Conservation (phyloP, 495 filamentous ascomycete genomes). For the Penicillium fimorum region DNA sequence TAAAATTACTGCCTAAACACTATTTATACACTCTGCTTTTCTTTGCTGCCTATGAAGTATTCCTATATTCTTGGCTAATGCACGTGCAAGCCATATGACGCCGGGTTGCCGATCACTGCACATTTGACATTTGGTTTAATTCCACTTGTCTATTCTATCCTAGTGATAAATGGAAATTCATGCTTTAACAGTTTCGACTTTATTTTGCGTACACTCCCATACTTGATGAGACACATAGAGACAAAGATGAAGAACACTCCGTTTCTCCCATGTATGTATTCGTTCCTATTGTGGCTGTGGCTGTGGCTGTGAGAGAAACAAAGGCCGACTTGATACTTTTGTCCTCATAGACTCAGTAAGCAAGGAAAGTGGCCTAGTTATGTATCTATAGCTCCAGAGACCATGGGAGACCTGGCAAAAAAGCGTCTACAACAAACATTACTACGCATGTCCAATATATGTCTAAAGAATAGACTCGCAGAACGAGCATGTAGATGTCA, state of each 20-base stretch:
- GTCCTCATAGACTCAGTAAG: background rate
- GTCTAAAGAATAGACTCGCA: background rate
- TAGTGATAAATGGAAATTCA: too few relatives aligned
- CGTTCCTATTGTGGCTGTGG: background rate
- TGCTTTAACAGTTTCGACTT: too few relatives aligned
- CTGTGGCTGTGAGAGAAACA: background rate
- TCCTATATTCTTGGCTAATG: slow-evolving; percentile 1
- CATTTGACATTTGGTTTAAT: too few relatives aligned
- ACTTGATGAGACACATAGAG: background rate
- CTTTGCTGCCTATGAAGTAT: slow-evolving; percentile 3
- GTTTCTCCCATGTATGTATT: background rate
- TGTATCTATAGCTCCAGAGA: too few relatives aligned
- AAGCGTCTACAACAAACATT: background rate
- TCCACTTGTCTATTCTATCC: too few relatives aligned
- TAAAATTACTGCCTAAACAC: background rate
- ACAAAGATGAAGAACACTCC: background rate
- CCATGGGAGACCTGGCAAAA: background rate
- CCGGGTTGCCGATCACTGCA: background rate
- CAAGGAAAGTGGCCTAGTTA: background rate
- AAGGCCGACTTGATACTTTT: background rate
- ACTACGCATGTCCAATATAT: background rate
- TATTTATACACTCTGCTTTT: background rate
- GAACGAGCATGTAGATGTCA: background rate
- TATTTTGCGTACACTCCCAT: too few relatives aligned
- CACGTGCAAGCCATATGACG: background rate